Evolutionary conservation across 176 grass and related monocot genomes (phyloP).

Genomic region (Oryza rufipogon): DNA sequence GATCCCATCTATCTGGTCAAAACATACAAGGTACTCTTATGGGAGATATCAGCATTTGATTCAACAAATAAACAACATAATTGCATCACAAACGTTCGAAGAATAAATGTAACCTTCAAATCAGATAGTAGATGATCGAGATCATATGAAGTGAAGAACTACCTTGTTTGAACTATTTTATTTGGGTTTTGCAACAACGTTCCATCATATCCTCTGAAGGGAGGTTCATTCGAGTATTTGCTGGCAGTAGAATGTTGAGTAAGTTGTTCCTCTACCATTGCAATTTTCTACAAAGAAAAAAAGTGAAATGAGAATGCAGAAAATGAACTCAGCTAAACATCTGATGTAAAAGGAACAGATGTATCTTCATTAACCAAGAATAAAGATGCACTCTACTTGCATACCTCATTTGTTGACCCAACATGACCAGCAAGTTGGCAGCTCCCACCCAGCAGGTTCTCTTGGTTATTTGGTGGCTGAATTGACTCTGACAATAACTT

Average conservation of each 20-base stretch:
- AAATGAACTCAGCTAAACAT: too few species aligned
- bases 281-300: constrained; percentile 55
- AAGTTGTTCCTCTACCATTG: constrained; percentile 62
- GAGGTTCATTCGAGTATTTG: constrained; percentile 51
- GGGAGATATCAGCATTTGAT: neutral
- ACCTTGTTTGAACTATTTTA: constrained; percentile 75
- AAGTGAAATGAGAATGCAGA: too few species aligned
- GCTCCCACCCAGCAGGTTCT: constrained; percentile 38
- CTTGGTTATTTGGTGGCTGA: constrained; percentile 60
- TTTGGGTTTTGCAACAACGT: constrained; percentile 52
- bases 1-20: neutral
- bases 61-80: constrained; percentile 1
- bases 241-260: constrained; percentile 41
- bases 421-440: constrained; percentile 49
- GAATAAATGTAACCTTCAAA: constrained; percentile 22
- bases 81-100: neutral
- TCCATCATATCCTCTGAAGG: constrained; percentile 63
- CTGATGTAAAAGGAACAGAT: too few species aligned
- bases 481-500: constrained; percentile 46
- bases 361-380: neutral
- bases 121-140: neutral
- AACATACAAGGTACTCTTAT: neutral
- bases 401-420: constrained; percentile 69
- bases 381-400: constrained; percentile 6
- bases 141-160: constrained; percentile 22